Conservation (phyloP, 2,329 filamentous ascomycete species). For the Endocalyx cinctus region DNA sequence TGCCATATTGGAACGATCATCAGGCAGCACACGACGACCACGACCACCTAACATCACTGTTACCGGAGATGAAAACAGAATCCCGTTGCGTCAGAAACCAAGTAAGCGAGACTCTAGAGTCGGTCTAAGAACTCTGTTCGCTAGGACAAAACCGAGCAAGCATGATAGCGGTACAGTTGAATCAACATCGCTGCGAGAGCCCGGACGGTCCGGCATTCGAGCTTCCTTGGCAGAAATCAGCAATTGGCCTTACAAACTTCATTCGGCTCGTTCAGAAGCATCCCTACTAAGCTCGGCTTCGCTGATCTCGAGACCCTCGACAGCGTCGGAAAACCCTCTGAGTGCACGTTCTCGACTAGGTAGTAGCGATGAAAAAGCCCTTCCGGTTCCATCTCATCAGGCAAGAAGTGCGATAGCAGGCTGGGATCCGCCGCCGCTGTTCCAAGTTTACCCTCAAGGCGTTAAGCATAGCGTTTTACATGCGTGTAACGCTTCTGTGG, state of each 20-base stretch:
- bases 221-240: slow-evolving; percentile 42
- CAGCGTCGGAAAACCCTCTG: slow-evolving; percentile 5
- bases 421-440: slow-evolving; percentile 72
- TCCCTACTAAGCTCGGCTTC: slow-evolving; percentile 22
- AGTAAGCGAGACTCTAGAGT: slow-evolving; percentile 47
- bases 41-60: slow-evolving; percentile 34
- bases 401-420: slow-evolving; percentile 6
- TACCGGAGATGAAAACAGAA: slow-evolving; percentile 30
- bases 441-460: slow-evolving; percentile 82
- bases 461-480: slow-evolving; percentile 69
- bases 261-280: slow-evolving; percentile 31
- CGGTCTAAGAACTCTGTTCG: slow-evolving; percentile 48
- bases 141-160: slow-evolving; percentile 36
- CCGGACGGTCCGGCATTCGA: slow-evolving; percentile 34
- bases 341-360: slow-evolving; percentile 4
- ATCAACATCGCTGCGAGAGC: slow-evolving; percentile 23
- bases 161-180: slow-evolving; percentile 23
- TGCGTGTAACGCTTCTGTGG: slow-evolving; percentile 62
- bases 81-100: slow-evolving; percentile 41
- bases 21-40: slow-evolving; percentile 29
- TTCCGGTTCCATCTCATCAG: slow-evolving; percentile 8
- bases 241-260: slow-evolving; percentile 36
- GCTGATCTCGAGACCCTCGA: slow-evolving; percentile 11
- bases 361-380: slow-evolving; percentile 12
- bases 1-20: slow-evolving; percentile 25